Evolutionary conservation across 202 grass and related monocot genomes (phyloP), one percentile per base, ranked within the genome.

Genomic region (Zizania palustris): DNA sequence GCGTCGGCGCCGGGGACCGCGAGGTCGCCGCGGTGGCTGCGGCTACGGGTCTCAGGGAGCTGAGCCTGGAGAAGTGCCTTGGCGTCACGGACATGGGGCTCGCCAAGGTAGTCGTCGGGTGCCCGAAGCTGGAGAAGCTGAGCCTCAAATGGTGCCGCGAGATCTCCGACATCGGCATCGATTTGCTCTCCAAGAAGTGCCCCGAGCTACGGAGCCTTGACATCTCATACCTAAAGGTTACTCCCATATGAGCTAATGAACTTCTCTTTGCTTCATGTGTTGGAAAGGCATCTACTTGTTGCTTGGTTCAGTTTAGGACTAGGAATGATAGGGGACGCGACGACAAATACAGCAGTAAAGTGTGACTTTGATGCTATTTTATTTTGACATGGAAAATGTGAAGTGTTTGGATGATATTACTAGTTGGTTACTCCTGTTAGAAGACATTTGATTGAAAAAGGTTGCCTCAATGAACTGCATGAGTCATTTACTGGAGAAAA

Each of bases 171-270:
- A 94, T 98, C 10, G 91, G 96, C 1, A 82, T 99, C 46, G 91
- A 99, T 76, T 88, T 99, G 60, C 96, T 99, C 41, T 78, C 76
- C 7, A 99, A 99, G 46, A 99, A 99, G 63, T 99, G 96, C 83
- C 91, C 39, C 0, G 81, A 99, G 7, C 83, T 99, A 11, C 86
- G 73, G 42, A 79, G 74, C 54, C 84, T 99, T 5, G 60, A 99
- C 74, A 89, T 99, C 68, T 99, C 96, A 14, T 99, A 99, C 72
- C 87, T 99, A 11, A 66, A 95, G 87, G 96, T 98, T 72, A 65
- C 38, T 83, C 11, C 39, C 45, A 45, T 72, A 9, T 55, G 15
- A 75, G 54, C 74, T 69, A 40, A 40, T 49, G 2, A 82, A 64
- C 39, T 54, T 15, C 39, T 69, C 5, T 11, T 71, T 62, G 13